Conservation (phyloP, 805 yeast genomes). For the Candida lessepsii region DNA sequence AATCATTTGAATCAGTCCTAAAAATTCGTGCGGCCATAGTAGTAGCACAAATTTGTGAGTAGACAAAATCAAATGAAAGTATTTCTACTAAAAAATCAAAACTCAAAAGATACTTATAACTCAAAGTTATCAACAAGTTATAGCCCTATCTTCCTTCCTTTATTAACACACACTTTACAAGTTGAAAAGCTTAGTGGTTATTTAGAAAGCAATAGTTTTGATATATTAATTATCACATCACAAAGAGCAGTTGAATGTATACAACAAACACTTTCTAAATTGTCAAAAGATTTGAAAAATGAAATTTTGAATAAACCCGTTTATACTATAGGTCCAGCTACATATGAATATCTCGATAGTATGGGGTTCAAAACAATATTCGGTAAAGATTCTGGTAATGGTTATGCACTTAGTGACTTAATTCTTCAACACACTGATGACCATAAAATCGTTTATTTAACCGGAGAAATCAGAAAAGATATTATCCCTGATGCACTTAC, state of each 20-base stretch:
- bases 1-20: no score
- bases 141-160: constrained; percentile 60
- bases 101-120: constrained; percentile 26
- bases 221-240: constrained; percentile 68
- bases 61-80: no score
- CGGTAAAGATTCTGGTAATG: constrained; percentile 79
- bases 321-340: constrained; percentile 92
- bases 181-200: constrained; percentile 43
- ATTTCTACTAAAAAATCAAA: constrained; percentile 67
- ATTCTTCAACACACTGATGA: constrained; percentile 39
- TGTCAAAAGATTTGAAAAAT: constrained; percentile 9
- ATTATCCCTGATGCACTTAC: constrained; percentile 65
- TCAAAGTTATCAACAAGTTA: constrained; percentile 25
- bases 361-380: constrained; percentile 67
- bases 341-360: constrained; percentile 53
- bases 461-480: constrained; percentile 84
- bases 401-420: constrained; percentile 62
- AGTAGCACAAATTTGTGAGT: no score
- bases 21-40: no score
- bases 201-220: constrained; percentile 37
- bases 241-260: constrained; percentile 89
- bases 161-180: constrained; percentile 62
- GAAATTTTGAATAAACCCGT: constrained; percentile 50
- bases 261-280: constrained; percentile 41
- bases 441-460: constrained; percentile 61